Evolutionary conservation across 805 yeast species (phyloP), one percentile per base, ranked within the genome.

Genomic region (Henningerozyma blattae): DNA sequence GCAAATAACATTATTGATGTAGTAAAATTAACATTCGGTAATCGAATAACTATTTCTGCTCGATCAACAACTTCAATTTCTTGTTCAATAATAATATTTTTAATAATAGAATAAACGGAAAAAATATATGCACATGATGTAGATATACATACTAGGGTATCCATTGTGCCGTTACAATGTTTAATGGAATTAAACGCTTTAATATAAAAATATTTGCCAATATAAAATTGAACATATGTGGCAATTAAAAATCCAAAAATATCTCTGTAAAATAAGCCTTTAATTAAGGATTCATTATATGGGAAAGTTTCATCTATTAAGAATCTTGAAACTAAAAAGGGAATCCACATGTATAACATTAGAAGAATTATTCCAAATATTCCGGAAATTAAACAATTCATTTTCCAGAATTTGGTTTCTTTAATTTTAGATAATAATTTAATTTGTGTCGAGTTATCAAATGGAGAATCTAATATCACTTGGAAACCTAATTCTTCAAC

Each of bases 101-200:
- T 54, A 1, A 69, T 20, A 40, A 85, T 72, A 0, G 91, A 70
- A 18, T 73, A 53, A 1, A 80, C 52, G 1, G 96, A 86, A 47
- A 83, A 89, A 4, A 63, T 31, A 50, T 74, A 91, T 4, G 95
- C 83, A 16, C 81, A 74, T 32, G 77, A 59, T 0, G 95, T 86
- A 3, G 96, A 84, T 15, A 82, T 64, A 34, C 81, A 76, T 25
- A 91, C 86, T 39, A 91, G 64, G 2, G 89, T 81, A 56, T 91
- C 98, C 98, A 91, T 93, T 6, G 89, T 85, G 8, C 78, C 78
- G 17, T 83, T 75, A 5, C 76, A 68, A 47, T 82, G 86, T 34
- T 64, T 64, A 16, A 86, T 38, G 5, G 94, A 77, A 24, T 68
- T 69, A 50, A 58, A 66, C 6, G 91, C 72, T 36, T 83, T 77